Base-by-base conservation (phyloP, 257 asterid genomes). In the Leptodermis oblonga region DNA sequence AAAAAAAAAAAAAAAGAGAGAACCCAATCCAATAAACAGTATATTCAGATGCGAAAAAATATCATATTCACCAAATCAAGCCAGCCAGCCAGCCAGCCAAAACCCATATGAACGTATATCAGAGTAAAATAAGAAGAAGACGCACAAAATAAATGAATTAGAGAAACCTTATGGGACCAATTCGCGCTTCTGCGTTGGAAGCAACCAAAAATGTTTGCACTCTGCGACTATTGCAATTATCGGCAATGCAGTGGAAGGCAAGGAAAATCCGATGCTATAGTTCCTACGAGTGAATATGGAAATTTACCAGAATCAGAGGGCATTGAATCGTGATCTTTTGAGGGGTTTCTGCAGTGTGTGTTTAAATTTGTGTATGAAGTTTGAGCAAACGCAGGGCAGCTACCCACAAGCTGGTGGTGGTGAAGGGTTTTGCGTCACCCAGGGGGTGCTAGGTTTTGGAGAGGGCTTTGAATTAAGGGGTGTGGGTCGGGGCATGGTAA, bases 381-480 rank as follows among this genome's bases (percentile, higher is more conserved):
- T n/a, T n/a, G n/a, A n/a, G n/a, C n/a, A n/a, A n/a, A 49, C 55
- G 26, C 17, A 41, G 3, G 10, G n/a, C 58, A 8, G 2, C 58
- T 4, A 22, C 60, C 15, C 70, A 49, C 74, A 18, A 52, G 80
- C 53, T 45, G 58, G 74, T 69, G 79, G 73, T 46, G 78, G 75
- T 2, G 18, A 70, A 73, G 82, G 84, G 71, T 72, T 78, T 75
- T 73, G 80, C 64, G 79, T 73, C 75, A 55, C 49, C 33, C 9
- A 30, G 8, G 30, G 46, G 39, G 25, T 13, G 64, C 36, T 73
- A 69, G 73, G 72, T 67, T 58, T 62, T 42, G 48, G 3, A 6
- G 39, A n/a, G n/a, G 67, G 75, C 39, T 58, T 76, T 67, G 48
- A 55, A 76, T 56, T 43, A 31, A 70, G 0, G 59, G 22, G 80